Evolutionary conservation across 345 rosid genomes (phyloP), one percentile per base, ranked within the genome.

Genomic region (rapeseed (Brassica napus)): DNA sequence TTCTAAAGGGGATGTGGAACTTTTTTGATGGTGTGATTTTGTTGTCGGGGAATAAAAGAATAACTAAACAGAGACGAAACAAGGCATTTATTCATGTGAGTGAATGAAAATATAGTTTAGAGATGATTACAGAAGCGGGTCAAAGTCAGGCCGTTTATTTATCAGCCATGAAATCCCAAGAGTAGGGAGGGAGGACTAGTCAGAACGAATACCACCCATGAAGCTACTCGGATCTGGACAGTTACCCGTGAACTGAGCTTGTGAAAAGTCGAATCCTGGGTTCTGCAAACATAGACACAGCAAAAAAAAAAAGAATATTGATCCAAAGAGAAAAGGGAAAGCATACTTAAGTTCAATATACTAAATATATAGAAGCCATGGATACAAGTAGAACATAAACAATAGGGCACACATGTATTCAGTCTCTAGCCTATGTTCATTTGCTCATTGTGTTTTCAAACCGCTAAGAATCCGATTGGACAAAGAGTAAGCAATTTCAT

Each of bases 201-300:
- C 96, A 42, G 88, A 85, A 65, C 85, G 87, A 65, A 92, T 88
- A 7, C 99, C 97, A 6, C 98, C 98, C 96, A 94, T 84, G 82
- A 91, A 94, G 72, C 94, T 93, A 72, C 89, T 89, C 11, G 99
- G 99, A 78, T 91, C 91, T 18, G 99, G 98, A 68, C 98, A 94
- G 77, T 65, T 90, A 31, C 97, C 97, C 1, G 89, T 58, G 71
- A 92, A 94, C 82, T 93, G 91, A 77, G 97, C 98, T 81, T 93
- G 98, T 8, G 99, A 95, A 86, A 95, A 95, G 86, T 95, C 98
- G 44, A 93, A 95, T 67, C 97, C 97, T 0, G 97, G 99, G 79
- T 95, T 95, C 99, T 90, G 98, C 83, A 47, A 24, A 57, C 0
- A 63, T 28, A 44, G 4, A 59, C 6, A 65, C 10, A 5, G 11